Evolutionary conservation across 2,329 filamentous ascomycete genomes (phyloP).

Genomic region (Monascus ruber): DNA sequence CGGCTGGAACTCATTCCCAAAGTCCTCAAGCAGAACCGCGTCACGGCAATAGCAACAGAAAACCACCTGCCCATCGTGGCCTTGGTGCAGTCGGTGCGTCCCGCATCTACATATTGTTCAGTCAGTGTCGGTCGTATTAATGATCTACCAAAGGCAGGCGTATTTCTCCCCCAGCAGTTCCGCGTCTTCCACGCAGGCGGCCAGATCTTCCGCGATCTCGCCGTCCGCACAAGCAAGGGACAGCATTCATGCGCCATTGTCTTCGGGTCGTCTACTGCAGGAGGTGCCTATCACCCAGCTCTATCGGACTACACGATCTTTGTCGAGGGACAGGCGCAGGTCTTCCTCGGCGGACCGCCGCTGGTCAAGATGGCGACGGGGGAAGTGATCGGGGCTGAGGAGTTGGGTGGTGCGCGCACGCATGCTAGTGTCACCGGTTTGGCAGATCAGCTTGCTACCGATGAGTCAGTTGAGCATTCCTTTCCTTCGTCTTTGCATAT

Average conservation of each 20-base stretch:
- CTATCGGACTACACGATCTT: constrained; percentile 35
- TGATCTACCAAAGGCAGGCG: constrained; percentile 18
- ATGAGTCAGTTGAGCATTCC: constrained; percentile 22
- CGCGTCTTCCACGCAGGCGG: constrained; percentile 35
- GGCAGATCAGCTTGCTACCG: constrained; percentile 32
- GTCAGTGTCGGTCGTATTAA: neutral
- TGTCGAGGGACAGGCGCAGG: constrained; percentile 33
- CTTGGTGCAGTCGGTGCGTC: constrained; percentile 27
- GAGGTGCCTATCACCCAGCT: constrained; percentile 32
- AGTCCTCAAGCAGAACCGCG: constrained; percentile 16
- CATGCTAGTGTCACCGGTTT: constrained; percentile 32
- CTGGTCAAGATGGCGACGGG: constrained; percentile 39
- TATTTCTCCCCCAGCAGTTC: constrained; percentile 35
- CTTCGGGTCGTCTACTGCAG: constrained; percentile 35
- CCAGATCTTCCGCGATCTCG: constrained; percentile 32
- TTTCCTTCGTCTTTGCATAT: too few relatives aligned
- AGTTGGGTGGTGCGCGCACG: constrained; percentile 32
- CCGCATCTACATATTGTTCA: neutral
- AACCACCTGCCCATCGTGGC: constrained; percentile 31
- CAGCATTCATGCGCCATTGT: constrained; percentile 34
- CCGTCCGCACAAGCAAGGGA: constrained; percentile 26
- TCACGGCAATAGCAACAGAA: constrained; percentile 28
- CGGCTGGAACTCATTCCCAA: too few relatives aligned
- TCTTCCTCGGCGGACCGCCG: constrained; percentile 35
- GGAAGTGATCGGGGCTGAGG: constrained; percentile 31